Conservation (phyloP, 2,329 filamentous ascomycete genomes). For the Epichloe aotearoae region DNA sequence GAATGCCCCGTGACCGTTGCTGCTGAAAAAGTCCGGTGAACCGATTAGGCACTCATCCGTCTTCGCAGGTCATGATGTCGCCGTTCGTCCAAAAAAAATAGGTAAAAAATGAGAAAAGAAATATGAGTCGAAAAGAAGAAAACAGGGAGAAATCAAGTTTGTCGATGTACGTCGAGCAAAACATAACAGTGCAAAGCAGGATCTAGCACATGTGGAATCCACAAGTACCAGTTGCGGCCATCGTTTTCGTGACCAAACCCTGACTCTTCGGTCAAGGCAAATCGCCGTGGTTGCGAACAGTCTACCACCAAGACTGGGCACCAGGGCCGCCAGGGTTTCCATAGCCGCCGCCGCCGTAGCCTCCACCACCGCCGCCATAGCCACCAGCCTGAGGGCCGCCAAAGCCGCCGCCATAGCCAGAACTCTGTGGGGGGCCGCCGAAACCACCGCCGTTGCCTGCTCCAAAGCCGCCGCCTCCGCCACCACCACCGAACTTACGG, state of each 20-base stretch:
- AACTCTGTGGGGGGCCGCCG: slow-evolving; percentile 16
- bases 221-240: slow-evolving; percentile 8
- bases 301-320: slow-evolving; percentile 54
- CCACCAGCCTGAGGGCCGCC: slow-evolving; percentile 24
- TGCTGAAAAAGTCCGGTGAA: slow-evolving; percentile 20
- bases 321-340: slow-evolving; percentile 58
- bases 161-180: neutral
- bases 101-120: neutral
- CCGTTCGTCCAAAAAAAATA: slow-evolving; percentile 20
- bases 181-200: slow-evolving; percentile 4
- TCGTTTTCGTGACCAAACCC: neutral
- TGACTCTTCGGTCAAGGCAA: neutral
- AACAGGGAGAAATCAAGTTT: slow-evolving; percentile 1
- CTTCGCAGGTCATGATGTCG: slow-evolving; percentile 28
- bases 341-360: slow-evolving; percentile 34
- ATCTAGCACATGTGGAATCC: neutral
- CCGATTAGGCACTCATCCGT: slow-evolving; percentile 20
- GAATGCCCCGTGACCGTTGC: slow-evolving; percentile 25
- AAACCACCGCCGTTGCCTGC: slow-evolving; percentile 27
- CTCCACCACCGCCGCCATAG: slow-evolving; percentile 25
- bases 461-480: slow-evolving; percentile 27
- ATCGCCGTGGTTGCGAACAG: neutral
- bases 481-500: slow-evolving; percentile 57
- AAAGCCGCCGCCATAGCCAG: slow-evolving; percentile 26
- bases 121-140: slow-evolving; percentile 6